These are phyloP conservation scores for Phialocephala sp. DNA, from an alignment of 2,329 filamentous ascomycete genomes.

Conservation along the genomic window DNA sequence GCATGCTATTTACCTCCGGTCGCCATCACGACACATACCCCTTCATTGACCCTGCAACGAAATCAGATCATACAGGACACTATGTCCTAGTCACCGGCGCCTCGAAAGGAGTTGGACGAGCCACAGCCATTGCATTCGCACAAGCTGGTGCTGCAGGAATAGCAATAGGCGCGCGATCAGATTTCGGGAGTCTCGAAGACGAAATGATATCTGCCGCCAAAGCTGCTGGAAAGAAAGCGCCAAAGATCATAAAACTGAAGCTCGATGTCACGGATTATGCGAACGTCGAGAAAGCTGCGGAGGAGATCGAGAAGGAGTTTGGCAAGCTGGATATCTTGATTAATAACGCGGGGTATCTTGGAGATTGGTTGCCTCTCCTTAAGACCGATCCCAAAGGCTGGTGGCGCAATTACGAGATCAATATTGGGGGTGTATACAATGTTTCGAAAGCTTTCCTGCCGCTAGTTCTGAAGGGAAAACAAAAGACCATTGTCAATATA, in stretches of 20 bases:
- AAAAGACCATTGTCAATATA: slow-evolving; percentile 55
- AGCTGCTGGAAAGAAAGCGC: slow-evolving; percentile 27
- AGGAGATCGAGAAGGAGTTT: slow-evolving; percentile 28
- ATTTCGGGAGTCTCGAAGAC: slow-evolving; percentile 22
- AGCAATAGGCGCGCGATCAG: slow-evolving; percentile 31
- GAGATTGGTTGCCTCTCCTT: slow-evolving; percentile 21
- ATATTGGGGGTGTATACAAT: slow-evolving; percentile 32
- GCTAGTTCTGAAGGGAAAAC: slow-evolving; percentile 35
- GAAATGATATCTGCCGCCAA: slow-evolving; percentile 33
- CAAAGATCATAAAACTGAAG: slow-evolving; percentile 29
- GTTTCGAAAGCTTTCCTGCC: slow-evolving; percentile 31
- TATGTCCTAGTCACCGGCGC: slow-evolving; percentile 36
- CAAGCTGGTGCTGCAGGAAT: slow-evolving; percentile 34
- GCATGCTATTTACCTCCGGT: not conserved
- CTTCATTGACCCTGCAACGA: slow-evolving; percentile 51
- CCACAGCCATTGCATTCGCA: slow-evolving; percentile 34
- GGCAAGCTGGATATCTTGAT: slow-evolving; percentile 36
- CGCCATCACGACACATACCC: slow-evolving; percentile 57
- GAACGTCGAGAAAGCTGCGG: slow-evolving; percentile 23
- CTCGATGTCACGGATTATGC: slow-evolving; percentile 30
- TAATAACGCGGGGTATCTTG: slow-evolving; percentile 36
- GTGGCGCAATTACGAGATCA: slow-evolving; percentile 36
- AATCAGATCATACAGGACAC: slow-evolving; percentile 28
- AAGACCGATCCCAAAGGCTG: slow-evolving; percentile 28
- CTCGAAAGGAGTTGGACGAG: slow-evolving; percentile 34